Conservation (phyloP, 768 basidiomycete genomes). For the Collybiopsis luxurians region DNA sequence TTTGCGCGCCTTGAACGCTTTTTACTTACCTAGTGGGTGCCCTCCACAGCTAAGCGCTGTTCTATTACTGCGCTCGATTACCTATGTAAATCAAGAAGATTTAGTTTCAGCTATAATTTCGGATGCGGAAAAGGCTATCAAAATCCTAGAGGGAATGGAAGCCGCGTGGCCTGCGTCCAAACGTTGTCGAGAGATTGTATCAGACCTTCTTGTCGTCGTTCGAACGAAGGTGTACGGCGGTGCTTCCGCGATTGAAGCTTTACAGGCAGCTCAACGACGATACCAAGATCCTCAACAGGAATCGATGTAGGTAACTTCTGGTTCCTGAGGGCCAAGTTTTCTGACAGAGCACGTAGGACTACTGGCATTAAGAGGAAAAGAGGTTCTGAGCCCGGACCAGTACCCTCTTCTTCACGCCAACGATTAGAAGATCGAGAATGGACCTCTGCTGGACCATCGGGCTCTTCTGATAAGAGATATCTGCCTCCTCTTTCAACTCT, state of each 20-base stretch:
- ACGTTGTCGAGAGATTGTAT: constrained; percentile 15
- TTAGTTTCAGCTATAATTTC: constrained; percentile 14
- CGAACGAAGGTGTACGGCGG: constrained; percentile 14
- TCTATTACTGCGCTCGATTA: constrained; percentile 15
- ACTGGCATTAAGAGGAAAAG: constrained; percentile 8
- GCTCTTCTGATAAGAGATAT: background rate
- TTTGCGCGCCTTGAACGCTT: background rate
- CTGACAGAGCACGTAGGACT: background rate
- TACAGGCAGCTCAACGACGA: constrained; percentile 12
- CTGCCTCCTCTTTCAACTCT: background rate
- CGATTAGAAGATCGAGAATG: constrained; percentile 7
- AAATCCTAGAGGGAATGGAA: constrained; percentile 15
- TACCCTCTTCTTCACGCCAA: constrained; percentile 3
- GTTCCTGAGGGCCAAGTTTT: background rate
- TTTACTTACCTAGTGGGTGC: background rate
- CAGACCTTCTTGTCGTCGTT: constrained; percentile 15
- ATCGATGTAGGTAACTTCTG: background rate
- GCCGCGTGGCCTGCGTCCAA: constrained; percentile 13
- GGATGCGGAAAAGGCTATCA: constrained; percentile 15
- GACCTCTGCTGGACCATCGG: background rate
- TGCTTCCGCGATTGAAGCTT: constrained; percentile 12
- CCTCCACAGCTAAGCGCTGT: constrained; percentile 12
- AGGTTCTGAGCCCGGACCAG: background rate
- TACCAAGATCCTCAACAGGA: background rate
- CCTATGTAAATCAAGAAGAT: constrained; percentile 13